phyloP scores from a whole-genome alignment of 78 protist species.

The Bodo saltans region DNA sequence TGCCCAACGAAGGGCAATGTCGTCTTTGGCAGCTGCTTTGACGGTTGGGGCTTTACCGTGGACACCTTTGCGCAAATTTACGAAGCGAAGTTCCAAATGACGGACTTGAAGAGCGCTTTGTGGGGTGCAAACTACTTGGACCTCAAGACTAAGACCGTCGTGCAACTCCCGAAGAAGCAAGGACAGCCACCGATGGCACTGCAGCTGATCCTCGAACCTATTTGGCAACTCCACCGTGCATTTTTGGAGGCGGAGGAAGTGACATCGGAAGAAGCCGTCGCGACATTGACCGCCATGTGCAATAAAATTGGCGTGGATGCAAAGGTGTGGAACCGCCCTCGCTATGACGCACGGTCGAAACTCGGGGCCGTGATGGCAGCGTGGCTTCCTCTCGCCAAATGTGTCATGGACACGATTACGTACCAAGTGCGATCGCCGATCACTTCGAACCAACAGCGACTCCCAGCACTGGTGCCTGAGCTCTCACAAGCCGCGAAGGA shows the following conservation, averaged over 20 bases:
- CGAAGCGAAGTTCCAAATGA: conserved; percentile 53
- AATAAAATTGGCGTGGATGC: conserved; percentile 46
- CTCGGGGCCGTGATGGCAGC: conserved; percentile 45
- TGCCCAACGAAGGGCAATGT: conserved; percentile 89
- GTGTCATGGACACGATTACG: conserved; percentile 54
- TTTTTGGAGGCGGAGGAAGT: background rate
- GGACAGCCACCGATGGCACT: conserved; percentile 74
- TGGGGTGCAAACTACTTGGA: conserved; percentile 88
- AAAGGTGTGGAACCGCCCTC: conserved; percentile 28
- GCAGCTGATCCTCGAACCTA: conserved; percentile 66
- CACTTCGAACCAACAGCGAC: conserved; percentile 62
- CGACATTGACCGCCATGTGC: conserved; percentile 51
- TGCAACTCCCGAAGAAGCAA: conserved; percentile 32
- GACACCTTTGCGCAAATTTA: conserved; percentile 49
- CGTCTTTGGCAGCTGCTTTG: conserved; percentile 77
- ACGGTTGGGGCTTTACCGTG: conserved; percentile 86
- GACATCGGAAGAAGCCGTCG: background rate
- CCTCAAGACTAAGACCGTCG: conserved; percentile 33
- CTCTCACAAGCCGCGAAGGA: background rate
- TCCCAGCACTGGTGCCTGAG: conserved; percentile 49
- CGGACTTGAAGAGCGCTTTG: conserved; percentile 53
- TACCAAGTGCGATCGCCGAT: conserved; percentile 65
- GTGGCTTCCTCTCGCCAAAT: conserved; percentile 83
- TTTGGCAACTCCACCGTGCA: conserved; percentile 70
- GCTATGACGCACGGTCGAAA: conserved; percentile 31